Percentiles rank a stretch among this genome's conserved stretches.
Evolutionary conservation across 176 grass and related monocot genomes (phyloP).

Genomic region (Musa beccarii): DNA sequence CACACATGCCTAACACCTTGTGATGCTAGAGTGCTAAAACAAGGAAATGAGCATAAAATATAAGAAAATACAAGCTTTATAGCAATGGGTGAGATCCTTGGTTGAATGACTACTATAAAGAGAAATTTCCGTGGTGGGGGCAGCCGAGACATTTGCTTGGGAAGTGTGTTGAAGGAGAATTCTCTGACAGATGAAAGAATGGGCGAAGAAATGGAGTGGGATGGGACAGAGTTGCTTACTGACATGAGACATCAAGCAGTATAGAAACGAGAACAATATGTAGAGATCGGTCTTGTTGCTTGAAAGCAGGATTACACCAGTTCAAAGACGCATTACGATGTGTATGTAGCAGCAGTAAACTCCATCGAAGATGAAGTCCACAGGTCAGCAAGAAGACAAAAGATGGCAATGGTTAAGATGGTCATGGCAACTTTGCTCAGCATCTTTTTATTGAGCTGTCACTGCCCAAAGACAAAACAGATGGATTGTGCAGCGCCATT

Average conservation of each 20-base stretch:
- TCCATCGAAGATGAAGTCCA: not conserved
- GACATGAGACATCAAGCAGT: too few species aligned
- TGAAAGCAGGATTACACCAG: not conserved
- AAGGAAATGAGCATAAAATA: conserved; percentile 33
- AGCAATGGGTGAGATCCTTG: conserved; percentile 5
- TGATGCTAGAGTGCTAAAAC: conserved; percentile 34
- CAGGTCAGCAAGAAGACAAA: not conserved
- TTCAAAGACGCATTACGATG: not conserved
- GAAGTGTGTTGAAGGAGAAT: conserved; percentile 32
- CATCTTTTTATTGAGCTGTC: conserved; percentile 10
- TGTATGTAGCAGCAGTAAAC: not conserved
- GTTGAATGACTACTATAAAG: conserved; percentile 20
- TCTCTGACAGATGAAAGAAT: conserved; percentile 19
- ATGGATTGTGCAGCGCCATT: conserved; percentile 6
- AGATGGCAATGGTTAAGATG: not conserved
- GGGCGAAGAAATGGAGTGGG: not conserved
- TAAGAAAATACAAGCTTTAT: conserved; percentile 19
- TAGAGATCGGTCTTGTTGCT: not conserved
- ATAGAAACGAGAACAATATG: too few species aligned
- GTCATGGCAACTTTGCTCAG: not conserved
- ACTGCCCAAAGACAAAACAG: conserved; percentile 1
- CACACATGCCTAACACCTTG: conserved; percentile 67
- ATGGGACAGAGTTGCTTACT: too few species aligned
- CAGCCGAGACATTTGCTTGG: conserved; percentile 36
- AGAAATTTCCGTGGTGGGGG: conserved; percentile 26